Evolutionary conservation across 345 rosid species (phyloP), one percentile per base, ranked within the genome.

Genomic region (Eucalyptus regnans): DNA sequence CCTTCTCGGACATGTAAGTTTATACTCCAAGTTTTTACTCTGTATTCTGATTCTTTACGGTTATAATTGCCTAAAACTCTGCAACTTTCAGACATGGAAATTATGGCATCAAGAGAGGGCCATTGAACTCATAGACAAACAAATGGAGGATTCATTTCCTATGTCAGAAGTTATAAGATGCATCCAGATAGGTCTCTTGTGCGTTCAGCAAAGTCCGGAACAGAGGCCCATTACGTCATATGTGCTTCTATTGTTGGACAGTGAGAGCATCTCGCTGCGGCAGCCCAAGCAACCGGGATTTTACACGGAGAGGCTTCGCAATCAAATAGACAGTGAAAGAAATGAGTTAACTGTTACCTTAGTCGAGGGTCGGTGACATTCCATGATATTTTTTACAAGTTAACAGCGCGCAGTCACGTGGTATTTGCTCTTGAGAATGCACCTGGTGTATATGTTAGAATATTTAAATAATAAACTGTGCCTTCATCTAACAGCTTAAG

Each of bases 61-160:
- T 10, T 46, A 49, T 11, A 85, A 37, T 85, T 49, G 31, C 54
- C 56, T 85, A 15, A 31, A 25, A 12, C 41, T 37, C 44, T 31
- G 49, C 54, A 31, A 46, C 54, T 85, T 85, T 29, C 50, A 14
- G 51, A 3, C 3, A 46, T 44, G 48, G 87, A 85, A 49, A 49
- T 8, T 85, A 37, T 89, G 92, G 92, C 85, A 27, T 27, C 88
- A 88, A 88, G 91, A 88, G 4, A 56, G 43, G 29, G 85, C 84
- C 5, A 5, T 86, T 86, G 92, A 92, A 15, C 89, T 96, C 3
- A 87, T 93, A 20, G 96, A 94, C 87, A 60, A 89, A 8, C 60
- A 87, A 48, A 23, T 92, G 25, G 80, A 9, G 37, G 90, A 89
- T 10, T 87, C 85, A 6, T 90, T 31, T 71, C 71, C 91, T 5